Evolutionary conservation across 805 yeast species (phyloP).

Genomic region (Zygoascus ofunaensis): DNA sequence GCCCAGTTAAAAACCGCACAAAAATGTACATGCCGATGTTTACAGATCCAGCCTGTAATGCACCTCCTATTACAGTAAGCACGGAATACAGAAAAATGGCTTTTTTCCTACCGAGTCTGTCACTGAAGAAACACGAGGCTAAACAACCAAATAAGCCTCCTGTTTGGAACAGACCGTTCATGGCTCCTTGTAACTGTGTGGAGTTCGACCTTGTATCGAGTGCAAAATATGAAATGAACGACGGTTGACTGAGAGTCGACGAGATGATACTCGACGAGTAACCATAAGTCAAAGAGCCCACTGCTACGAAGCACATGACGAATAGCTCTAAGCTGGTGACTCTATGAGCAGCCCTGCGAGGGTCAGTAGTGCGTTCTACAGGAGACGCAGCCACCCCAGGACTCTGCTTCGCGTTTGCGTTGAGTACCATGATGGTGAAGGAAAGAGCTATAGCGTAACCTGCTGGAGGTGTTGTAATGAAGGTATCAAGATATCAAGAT

Average conservation of each 20-base stretch:
- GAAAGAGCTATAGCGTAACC: too few species aligned
- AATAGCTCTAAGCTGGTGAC: not conserved
- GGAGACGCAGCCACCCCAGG: too few species aligned
- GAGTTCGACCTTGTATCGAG: not conserved
- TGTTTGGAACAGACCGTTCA: not conserved
- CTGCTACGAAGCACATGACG: not conserved
- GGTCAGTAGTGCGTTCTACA: too few species aligned
- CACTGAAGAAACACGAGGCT: slow-evolving; percentile 30
- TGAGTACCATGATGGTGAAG: too few species aligned
- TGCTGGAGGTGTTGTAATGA: too few species aligned
- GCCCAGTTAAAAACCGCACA: slow-evolving; percentile 64
- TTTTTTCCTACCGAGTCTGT: slow-evolving; percentile 38
- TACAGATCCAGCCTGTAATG: slow-evolving; percentile 34
- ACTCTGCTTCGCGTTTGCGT: too few species aligned
- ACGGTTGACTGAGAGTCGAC: not conserved
- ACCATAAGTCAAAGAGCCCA: not conserved
- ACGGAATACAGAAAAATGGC: slow-evolving; percentile 41
- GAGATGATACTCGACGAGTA: not conserved
- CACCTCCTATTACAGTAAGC: slow-evolving; percentile 42
- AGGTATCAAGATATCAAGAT: too few species aligned
- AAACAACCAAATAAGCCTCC: not conserved
- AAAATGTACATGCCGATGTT: slow-evolving; percentile 24
- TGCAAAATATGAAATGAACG: not conserved
- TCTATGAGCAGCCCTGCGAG: not conserved
- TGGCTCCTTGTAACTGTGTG: not conserved